Percentiles rank a stretch among this genome's conserved stretches.
These are phyloP conservation scores for Malbranchea zuffiana DNA, from an alignment of 2,329 filamentous ascomycete genomes.

Conservation along the genomic window DNA sequence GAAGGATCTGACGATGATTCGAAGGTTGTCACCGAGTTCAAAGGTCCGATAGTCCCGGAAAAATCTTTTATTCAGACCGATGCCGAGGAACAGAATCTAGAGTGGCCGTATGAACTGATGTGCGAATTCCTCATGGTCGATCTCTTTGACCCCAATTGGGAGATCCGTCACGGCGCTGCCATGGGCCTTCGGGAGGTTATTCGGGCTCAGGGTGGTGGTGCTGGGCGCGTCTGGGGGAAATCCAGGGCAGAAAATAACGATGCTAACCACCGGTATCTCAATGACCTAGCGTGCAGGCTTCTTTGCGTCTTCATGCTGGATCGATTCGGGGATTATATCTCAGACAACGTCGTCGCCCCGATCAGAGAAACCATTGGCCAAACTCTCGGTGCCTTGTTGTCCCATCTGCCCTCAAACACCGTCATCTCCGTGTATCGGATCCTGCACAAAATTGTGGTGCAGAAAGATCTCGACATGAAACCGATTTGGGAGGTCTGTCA, in stretches of 20 bases:
- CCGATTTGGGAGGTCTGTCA: conserved; percentile 92
- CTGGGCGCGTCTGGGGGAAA: conserved; percentile 65
- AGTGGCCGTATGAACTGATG: conserved; percentile 90
- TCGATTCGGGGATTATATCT: conserved; percentile 94
- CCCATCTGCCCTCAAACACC: conserved; percentile 65
- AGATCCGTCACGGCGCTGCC: conserved; percentile 88
- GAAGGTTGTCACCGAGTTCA: conserved; percentile 92
- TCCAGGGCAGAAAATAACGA: conserved; percentile 62
- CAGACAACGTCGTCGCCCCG: conserved; percentile 90
- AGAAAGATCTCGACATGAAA: conserved; percentile 63
- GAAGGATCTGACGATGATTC: conserved; percentile 73
- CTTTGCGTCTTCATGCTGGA: conserved; percentile 96
- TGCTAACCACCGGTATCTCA: conserved; percentile 75
- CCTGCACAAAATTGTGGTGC: conserved; percentile 83
- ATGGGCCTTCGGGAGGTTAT: conserved; percentile 89
- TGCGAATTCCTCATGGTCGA: conserved; percentile 92
- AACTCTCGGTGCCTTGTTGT: conserved; percentile 77
- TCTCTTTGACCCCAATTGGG: conserved; percentile 87
- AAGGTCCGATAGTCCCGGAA: conserved; percentile 67
- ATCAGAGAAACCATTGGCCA: conserved; percentile 94
- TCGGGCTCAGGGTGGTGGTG: conserved; percentile 79
- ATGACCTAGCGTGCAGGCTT: conserved; percentile 87
- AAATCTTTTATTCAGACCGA: conserved; percentile 78
- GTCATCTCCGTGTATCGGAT: conserved; percentile 78
- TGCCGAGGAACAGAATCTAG: conserved; percentile 61